phyloP scores from a whole-genome alignment of 495 filamentous ascomycete species.

The Hypomontagnella submonticulosa region DNA sequence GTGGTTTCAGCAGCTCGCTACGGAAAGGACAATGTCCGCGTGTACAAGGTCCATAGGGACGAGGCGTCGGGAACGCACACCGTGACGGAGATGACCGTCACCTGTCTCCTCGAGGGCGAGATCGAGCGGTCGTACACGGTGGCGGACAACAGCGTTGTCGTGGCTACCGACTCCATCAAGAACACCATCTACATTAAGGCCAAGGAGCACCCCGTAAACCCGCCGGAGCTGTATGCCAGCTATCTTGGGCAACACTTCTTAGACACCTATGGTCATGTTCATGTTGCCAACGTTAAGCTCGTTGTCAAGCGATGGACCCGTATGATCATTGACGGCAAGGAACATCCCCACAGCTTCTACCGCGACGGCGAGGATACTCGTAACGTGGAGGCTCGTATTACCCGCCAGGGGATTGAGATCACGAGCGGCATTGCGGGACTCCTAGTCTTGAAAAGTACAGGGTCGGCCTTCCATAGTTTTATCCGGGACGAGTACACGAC shows the following conservation, averaged over 20 bases:
- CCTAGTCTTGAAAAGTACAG: constrained; percentile 95
- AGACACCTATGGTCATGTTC: constrained; percentile 87
- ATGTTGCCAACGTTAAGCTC: constrained; percentile 80
- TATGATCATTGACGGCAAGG: constrained; percentile 84
- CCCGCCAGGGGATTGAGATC: constrained; percentile 73
- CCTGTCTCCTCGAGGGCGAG: constrained; percentile 86
- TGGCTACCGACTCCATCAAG: constrained; percentile 98
- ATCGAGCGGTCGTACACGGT: constrained; percentile 93
- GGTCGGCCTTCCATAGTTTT: constrained; percentile 95
- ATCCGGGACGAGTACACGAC: constrained; percentile 92
- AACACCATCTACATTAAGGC: constrained; percentile 95
- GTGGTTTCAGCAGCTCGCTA: constrained; percentile 80
- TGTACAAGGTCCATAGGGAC: constrained; percentile 91
- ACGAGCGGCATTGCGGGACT: constrained; percentile 77
- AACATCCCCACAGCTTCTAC: constrained; percentile 96
- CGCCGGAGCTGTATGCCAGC: constrained; percentile 91
- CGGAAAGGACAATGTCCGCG: constrained; percentile 97
- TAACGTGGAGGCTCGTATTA: constrained; percentile 71
- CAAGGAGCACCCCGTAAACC: constrained; percentile 91
- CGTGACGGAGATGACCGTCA: constrained; percentile 95
- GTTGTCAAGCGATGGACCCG: constrained; percentile 91
- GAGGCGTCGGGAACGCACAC: constrained; percentile 78
- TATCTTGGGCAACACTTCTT: constrained; percentile 89
- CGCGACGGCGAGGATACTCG: constrained; percentile 90
- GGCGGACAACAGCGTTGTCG: constrained; percentile 94